Conservation (phyloP, 129 eudicot genomes). For the Chrysanthemum makinoi region DNA sequence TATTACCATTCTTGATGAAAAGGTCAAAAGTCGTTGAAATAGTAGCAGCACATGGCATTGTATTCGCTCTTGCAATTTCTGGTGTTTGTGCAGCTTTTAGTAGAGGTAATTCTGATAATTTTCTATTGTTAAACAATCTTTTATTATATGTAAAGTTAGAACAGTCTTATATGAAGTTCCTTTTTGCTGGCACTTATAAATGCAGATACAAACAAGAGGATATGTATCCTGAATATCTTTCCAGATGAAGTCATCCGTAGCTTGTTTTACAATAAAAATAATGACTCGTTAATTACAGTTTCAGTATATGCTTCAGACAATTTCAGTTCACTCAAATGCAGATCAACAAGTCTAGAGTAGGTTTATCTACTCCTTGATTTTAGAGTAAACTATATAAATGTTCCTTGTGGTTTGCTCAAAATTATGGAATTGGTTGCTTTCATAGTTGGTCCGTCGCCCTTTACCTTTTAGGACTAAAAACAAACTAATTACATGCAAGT, state of each 20-base stretch:
- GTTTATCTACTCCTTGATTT: conserved; percentile 23
- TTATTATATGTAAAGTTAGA: not conserved
- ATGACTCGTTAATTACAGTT: conserved; percentile 77
- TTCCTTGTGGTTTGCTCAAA: not conserved
- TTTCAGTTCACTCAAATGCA: conserved; percentile 80
- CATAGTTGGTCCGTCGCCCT: no score
- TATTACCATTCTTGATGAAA: conserved; percentile 57
- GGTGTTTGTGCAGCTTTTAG: conserved; percentile 85
- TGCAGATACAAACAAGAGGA: conserved; percentile 78
- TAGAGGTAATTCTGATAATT: conserved; percentile 43
- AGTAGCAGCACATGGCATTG: conserved; percentile 75
- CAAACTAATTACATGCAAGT: no score
- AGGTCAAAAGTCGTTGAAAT: conserved; percentile 71
- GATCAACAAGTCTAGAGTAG: conserved; percentile 83
- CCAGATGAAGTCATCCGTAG: conserved; percentile 85
- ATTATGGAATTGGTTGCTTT: no score
- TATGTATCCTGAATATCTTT: conserved; percentile 71
- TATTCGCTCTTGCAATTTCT: conserved; percentile 77
- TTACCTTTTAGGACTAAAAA: no score
- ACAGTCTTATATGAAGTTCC: not conserved
- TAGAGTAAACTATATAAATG: conserved; percentile 5
- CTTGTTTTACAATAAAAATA: conserved; percentile 82
- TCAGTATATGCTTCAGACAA: conserved; percentile 84
- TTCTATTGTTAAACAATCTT: not conserved
- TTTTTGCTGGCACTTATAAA: not conserved